Evolutionary conservation across 805 yeast species (phyloP).

Genomic region (Danielia oregonensis): DNA sequence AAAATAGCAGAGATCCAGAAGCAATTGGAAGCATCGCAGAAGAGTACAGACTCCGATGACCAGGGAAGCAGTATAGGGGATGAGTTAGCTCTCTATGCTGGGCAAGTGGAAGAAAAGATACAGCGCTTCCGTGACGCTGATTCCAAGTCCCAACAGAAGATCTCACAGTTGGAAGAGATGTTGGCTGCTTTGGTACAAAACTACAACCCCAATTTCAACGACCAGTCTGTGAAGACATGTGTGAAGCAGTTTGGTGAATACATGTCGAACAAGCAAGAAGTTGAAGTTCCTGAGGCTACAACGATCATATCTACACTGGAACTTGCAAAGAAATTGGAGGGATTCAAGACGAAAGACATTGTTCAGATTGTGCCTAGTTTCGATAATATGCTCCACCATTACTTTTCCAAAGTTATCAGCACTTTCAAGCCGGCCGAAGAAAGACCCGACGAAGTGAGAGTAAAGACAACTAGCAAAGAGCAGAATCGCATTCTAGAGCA

Average conservation of each 20-base stretch:
- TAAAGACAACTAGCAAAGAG: background rate
- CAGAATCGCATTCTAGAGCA: constrained; percentile 2
- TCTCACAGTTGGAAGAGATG: constrained; percentile 41
- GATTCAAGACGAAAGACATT: no score
- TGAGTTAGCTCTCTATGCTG: background rate
- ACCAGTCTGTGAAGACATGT: constrained; percentile 76
- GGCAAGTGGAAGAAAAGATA: constrained; percentile 1
- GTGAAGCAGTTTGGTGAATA: constrained; percentile 53
- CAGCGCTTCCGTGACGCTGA: background rate
- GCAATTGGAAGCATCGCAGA: constrained; percentile 1
- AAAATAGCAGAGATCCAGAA: background rate
- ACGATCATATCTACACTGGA: constrained; percentile 1
- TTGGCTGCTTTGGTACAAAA: constrained; percentile 46
- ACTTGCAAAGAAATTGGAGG: constrained; percentile 1
- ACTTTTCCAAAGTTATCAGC: constrained; percentile 7
- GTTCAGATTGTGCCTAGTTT: constrained; percentile 19
- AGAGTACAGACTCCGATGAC: background rate
- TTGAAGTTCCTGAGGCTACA: constrained; percentile 1
- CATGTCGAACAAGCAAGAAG: constrained; percentile 34
- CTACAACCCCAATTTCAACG: constrained; percentile 85
- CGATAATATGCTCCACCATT: constrained; percentile 22
- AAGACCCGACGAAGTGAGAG: background rate
- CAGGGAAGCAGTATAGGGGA: background rate
- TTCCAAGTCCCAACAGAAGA: constrained; percentile 10
- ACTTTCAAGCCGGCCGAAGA: background rate